Evolutionary conservation across 768 basidiomycete species (phyloP), one percentile per base, ranked within the genome.

Genomic region (Hydnomerulius pinastri): DNA sequence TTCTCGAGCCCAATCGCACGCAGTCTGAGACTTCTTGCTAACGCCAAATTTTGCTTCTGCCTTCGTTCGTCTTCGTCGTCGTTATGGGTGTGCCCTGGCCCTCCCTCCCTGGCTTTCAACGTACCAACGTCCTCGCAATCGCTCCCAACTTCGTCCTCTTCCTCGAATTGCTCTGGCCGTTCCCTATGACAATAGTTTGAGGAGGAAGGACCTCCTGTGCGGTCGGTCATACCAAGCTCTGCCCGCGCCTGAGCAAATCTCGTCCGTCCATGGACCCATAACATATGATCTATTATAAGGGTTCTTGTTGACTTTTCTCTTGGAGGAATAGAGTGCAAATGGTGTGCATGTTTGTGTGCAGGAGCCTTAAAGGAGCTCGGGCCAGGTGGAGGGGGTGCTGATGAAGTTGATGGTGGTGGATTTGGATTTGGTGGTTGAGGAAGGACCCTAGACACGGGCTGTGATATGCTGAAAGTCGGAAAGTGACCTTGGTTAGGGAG

Each of bases 251-350:
- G 91, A 7, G 86, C 83, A 56, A 90, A 89, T 50, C 91, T 79
- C 12, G 90, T 90, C 55, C 85, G 76, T 10, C 78, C 83, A 67
- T 92, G 91, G 6, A 86, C 86, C 88, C 87, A 92, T 42, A 92
- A 73, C 77, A 91, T 83, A 68, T 92, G 87, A 68, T 93, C 91
- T 48, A 93, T 82, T 59, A 92, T 93, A 49, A 92, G 75, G 9
- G 90, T 92, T 27, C 90, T 76, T 7, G 90, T 92, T n/a, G 87
- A 88, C 73, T 92, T 93, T 68, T 93, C 90, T 32, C 88, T 73
- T 3, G 89, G 91, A 2, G 90, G 90, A 27, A 93, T 92, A 2
- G 87, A 83, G 63, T 93, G 90, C 2, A 92, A 70, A 64, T 92
- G 89, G 65, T 92, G 91, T 0, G 90, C 90, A 75, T 92, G 89